Percentiles rank a stretch among this genome's conserved stretches.
Conservation (phyloP, 176 grass and related monocot species). For the Rhipidocladum racemiflorum region DNA sequence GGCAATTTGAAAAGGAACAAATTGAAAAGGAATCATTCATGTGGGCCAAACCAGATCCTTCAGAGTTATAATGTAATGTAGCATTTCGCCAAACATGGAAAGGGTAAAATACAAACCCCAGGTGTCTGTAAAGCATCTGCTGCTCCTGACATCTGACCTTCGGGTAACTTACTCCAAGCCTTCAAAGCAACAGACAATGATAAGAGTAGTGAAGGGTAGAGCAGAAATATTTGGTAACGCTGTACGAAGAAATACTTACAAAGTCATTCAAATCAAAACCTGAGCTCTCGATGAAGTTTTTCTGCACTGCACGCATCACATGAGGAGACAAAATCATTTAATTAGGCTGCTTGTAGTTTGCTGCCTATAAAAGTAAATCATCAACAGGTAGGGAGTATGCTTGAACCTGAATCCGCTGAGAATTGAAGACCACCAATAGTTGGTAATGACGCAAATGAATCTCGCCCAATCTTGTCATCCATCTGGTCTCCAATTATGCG, state of each 20-base stretch:
- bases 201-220: constrained; percentile 21
- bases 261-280: constrained; percentile 43
- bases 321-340: constrained; percentile 6
- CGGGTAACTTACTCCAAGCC: constrained; percentile 38
- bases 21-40: not conserved
- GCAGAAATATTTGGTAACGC: constrained; percentile 6
- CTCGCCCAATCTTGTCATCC: constrained; percentile 27
- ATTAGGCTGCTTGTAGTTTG: not conserved
- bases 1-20: too few species aligned
- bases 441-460: constrained; percentile 51
- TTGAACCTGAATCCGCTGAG: constrained; percentile 64
- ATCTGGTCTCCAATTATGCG: constrained; percentile 32
- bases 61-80: not conserved
- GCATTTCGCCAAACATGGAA: not conserved
- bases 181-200: constrained; percentile 24
- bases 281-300: constrained; percentile 35
- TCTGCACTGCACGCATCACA: constrained; percentile 51
- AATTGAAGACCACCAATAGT: constrained; percentile 51
- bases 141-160: constrained; percentile 43
- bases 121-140: constrained; percentile 61
- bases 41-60: not conserved
- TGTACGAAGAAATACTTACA: constrained; percentile 54
- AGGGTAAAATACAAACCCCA: constrained; percentile 49
- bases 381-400: not conserved
- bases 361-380: constrained; percentile 15